Percentiles rank a stretch among this genome's conserved stretches.
Evolutionary conservation across 352 stramenopile species (phyloP).

Genomic region (Phytopythium delawarense): DNA sequence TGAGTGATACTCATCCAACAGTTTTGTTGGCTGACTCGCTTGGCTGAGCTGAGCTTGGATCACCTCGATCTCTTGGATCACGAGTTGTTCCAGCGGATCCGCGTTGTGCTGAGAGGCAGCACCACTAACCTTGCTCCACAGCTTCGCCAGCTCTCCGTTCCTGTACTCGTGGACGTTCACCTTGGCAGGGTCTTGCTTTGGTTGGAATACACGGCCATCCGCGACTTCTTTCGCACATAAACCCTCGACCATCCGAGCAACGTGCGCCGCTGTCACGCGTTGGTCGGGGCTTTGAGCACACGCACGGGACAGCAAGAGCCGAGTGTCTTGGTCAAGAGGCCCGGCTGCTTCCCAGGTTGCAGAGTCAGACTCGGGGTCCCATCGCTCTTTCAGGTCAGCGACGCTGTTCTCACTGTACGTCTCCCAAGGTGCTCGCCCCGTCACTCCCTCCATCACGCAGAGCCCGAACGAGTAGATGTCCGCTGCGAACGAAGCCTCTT

Average conservation of each 20-base stretch:
- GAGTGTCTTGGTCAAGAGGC: neutral
- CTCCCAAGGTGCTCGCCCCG: neutral
- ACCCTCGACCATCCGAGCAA: neutral
- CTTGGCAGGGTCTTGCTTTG: neutral
- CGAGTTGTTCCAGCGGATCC: neutral
- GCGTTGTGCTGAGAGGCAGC: neutral
- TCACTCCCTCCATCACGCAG: neutral
- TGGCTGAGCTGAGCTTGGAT: neutral
- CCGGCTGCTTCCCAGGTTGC: neutral
- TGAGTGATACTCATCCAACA: neutral
- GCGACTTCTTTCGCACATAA: neutral
- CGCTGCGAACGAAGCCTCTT: neutral
- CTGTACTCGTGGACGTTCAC: neutral
- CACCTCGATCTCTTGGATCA: neutral
- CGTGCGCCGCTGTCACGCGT: neutral
- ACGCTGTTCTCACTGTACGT: neutral
- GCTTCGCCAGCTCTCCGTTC: neutral
- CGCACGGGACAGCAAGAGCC: neutral
- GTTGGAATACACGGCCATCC: neutral
- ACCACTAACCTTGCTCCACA: neutral
- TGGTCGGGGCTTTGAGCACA: neutral
- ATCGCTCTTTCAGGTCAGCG: neutral
- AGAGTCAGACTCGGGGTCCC: neutral
- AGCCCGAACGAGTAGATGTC: slow-evolving; percentile 3
- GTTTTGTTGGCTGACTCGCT: neutral